phyloP scores from a whole-genome alignment of 2,329 filamentous ascomycete species.

The Scolecobasidium constrictum region DNA sequence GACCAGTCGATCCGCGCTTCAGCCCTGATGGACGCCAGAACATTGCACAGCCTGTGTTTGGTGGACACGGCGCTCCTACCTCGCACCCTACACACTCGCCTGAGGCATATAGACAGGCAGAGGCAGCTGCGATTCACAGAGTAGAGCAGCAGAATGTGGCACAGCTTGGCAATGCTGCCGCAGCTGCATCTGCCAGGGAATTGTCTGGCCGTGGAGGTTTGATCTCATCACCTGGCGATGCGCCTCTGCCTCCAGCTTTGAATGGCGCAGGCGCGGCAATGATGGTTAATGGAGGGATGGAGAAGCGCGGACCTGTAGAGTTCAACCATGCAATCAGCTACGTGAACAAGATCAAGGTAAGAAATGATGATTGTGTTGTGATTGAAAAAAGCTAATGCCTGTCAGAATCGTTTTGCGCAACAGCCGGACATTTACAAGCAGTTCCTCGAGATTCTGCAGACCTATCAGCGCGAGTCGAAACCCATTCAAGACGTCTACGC shows the following conservation, averaged over 20 bases:
- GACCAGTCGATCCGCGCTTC: constrained; percentile 27
- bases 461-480: constrained; percentile 95
- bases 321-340: constrained; percentile 99
- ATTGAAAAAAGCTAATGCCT: background rate
- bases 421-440: constrained; percentile 99
- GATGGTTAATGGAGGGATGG: constrained; percentile 45
- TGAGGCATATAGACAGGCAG: constrained; percentile 29
- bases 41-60: constrained; percentile 4
- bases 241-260: constrained; percentile 43
- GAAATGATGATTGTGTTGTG: constrained; percentile 15
- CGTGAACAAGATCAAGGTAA: constrained; percentile 98
- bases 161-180: constrained; percentile 54
- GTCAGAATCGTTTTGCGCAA: constrained; percentile 89
- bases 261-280: constrained; percentile 47
- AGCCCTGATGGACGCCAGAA: constrained; percentile 27
- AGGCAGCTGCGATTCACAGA: constrained; percentile 42
- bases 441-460: constrained; percentile 95
- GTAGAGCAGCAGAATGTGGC: constrained; percentile 56
- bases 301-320: constrained; percentile 88
- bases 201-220: constrained; percentile 35
- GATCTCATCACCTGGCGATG: constrained; percentile 37
- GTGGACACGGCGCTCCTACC: constrained; percentile 9
- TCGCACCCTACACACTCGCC: constrained; percentile 25
- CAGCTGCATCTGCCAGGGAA: constrained; percentile 44
- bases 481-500: constrained; percentile 97